A percentile compares a stretch with the other conserved stretches of the same genome.
phyloP scores from a whole-genome alignment of 495 filamentous ascomycete species.

The Extremus antarcticus region DNA sequence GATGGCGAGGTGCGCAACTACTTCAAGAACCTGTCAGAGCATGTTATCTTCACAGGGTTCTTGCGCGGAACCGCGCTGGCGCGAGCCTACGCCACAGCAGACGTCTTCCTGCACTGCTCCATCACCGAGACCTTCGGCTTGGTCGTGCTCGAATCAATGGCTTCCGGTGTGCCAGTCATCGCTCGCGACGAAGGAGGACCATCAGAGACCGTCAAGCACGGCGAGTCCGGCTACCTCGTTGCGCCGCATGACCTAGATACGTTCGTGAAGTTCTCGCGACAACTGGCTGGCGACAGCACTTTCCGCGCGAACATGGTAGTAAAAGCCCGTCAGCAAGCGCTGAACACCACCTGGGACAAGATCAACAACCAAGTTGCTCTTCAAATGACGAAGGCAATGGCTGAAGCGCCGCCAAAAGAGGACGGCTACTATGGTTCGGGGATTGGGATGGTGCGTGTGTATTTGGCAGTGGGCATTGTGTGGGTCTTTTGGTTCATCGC shows the following conservation, averaged over 20 bases:
- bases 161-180: slow-evolving; percentile 51
- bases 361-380: slow-evolving; percentile 51
- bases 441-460: slow-evolving; percentile 13
- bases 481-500: slow-evolving; percentile 23
- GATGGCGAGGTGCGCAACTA: slow-evolving; percentile 42
- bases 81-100: slow-evolving; percentile 46
- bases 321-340: slow-evolving; percentile 39
- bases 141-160: slow-evolving; percentile 56
- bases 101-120: slow-evolving; percentile 54
- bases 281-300: slow-evolving; percentile 31
- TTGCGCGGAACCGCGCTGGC: slow-evolving; percentile 43
- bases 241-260: slow-evolving; percentile 41
- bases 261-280: slow-evolving; percentile 39
- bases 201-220: slow-evolving; percentile 47
- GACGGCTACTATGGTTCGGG: slow-evolving; percentile 10
- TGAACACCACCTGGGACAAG: slow-evolving; percentile 53
- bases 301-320: slow-evolving; percentile 32
- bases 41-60: slow-evolving; percentile 50
- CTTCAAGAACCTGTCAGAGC: slow-evolving; percentile 37
- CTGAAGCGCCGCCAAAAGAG: background rate
- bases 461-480: slow-evolving; percentile 18
- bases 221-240: slow-evolving; percentile 45
- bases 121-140: slow-evolving; percentile 57
- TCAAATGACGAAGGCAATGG: slow-evolving; percentile 39
- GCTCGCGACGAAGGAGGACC: slow-evolving; percentile 55